Conservation (phyloP, 1,284 basidiomycete genomes). For the Laetiporus sulphureus region DNA sequence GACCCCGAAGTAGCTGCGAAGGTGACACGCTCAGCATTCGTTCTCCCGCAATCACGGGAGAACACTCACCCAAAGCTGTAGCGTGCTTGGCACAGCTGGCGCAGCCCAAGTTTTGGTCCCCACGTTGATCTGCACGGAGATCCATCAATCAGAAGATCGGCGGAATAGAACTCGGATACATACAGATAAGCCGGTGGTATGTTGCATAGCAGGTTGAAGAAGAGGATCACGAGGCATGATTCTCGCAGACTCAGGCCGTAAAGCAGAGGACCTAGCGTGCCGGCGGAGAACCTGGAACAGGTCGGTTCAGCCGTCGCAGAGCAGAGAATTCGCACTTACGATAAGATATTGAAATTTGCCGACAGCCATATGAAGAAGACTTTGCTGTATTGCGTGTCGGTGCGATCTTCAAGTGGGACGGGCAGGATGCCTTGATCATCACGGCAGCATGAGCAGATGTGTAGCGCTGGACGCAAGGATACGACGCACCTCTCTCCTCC, state of each 20-base stretch:
- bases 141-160: neutral
- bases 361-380: conserved; percentile 76
- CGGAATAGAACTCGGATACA: conserved; percentile 18
- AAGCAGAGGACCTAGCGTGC: conserved; percentile 62
- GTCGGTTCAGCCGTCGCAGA: neutral
- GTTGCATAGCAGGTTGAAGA: conserved; percentile 63
- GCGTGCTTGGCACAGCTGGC: conserved; percentile 82
- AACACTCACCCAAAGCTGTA: conserved; percentile 67
- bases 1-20: conserved; percentile 50
- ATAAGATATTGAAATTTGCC: conserved; percentile 67
- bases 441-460: neutral
- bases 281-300: conserved; percentile 58
- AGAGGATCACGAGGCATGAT: conserved; percentile 67
- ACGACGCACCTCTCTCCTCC: conserved; percentile 20
- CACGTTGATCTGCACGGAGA: conserved; percentile 55
- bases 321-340: conserved; percentile 35
- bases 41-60: neutral
- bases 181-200: conserved; percentile 55
- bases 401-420: conserved; percentile 42
- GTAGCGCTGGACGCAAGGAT: neutral
- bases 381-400: conserved; percentile 59
- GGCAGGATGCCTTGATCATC: conserved; percentile 41
- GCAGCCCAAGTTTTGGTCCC: conserved; percentile 81
- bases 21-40: neutral
- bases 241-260: conserved; percentile 68